phyloP scores from a whole-genome alignment of 2,329 filamentous ascomycete genomes.

The Xylaria hypoxylon region DNA sequence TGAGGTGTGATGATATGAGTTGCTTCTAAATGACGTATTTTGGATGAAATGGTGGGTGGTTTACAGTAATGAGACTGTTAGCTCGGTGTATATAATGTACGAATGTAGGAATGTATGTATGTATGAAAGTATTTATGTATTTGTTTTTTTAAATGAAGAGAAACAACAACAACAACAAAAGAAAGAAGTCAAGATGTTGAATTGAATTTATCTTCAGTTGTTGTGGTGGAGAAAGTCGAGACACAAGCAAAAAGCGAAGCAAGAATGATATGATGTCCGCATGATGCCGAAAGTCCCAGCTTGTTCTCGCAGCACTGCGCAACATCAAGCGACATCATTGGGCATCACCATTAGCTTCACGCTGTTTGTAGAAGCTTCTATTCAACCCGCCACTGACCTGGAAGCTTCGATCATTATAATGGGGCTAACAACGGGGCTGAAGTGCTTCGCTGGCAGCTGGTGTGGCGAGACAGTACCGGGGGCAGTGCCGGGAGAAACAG shows the following conservation, averaged over 20 bases:
- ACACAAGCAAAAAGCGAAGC: slow-evolving; percentile 8
- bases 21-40: slow-evolving; percentile 20
- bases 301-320: slow-evolving; percentile 35
- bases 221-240: slow-evolving; percentile 20
- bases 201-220: slow-evolving; percentile 19
- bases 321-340: slow-evolving; percentile 48
- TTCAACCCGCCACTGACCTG: slow-evolving; percentile 12
- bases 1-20: neutral
- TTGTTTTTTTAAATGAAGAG: slow-evolving; percentile 13
- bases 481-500: neutral
- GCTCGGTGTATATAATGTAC: neutral
- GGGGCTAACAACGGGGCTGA: slow-evolving; percentile 12
- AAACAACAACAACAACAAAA: neutral
- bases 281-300: slow-evolving; percentile 30
- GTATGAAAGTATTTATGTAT: neutral
- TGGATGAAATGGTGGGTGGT: neutral
- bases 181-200: slow-evolving; percentile 14
- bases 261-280: slow-evolving; percentile 34
- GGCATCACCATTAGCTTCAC: slow-evolving; percentile 34
- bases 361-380: slow-evolving; percentile 43
- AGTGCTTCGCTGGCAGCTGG: no score
- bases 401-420: slow-evolving; percentile 35
- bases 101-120: no score
- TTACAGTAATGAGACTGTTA: slow-evolving; percentile 6
- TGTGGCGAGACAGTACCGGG: no score